A percentile compares a stretch with the other conserved stretches of the same genome.
Conservation (phyloP, 2,329 filamentous ascomycete species). For the Didymella lethalis region DNA sequence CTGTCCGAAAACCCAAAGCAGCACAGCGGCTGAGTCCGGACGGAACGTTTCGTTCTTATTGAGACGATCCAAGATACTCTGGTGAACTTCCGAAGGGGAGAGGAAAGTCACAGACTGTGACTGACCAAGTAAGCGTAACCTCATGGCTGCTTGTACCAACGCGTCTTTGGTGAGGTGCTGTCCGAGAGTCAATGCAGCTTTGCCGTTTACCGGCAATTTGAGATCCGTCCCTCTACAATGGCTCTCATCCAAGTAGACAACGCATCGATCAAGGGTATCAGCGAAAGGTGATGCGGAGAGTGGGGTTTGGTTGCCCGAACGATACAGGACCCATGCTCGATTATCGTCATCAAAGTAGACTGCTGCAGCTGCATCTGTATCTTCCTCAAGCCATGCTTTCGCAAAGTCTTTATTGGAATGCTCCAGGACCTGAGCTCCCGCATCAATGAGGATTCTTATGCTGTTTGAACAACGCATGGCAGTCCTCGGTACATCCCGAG, state of each 20-base stretch:
- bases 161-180: slow-evolving; percentile 67
- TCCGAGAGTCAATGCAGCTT: slow-evolving; percentile 64
- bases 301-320: slow-evolving; percentile 48
- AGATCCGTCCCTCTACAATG: slow-evolving; percentile 69
- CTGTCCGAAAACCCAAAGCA: slow-evolving; percentile 68
- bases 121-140: slow-evolving; percentile 65
- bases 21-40: slow-evolving; percentile 12
- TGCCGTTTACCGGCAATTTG: slow-evolving; percentile 58
- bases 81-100: slow-evolving; percentile 67
- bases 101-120: slow-evolving; percentile 65
- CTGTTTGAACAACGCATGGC: not conserved
- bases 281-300: slow-evolving; percentile 64
- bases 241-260: slow-evolving; percentile 68
- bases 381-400: slow-evolving; percentile 59
- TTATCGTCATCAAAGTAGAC: slow-evolving; percentile 63
- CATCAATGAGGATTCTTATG: slow-evolving; percentile 68
- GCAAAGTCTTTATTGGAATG: slow-evolving; percentile 63
- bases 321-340: slow-evolving; percentile 56
- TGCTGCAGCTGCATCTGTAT: slow-evolving; percentile 57
- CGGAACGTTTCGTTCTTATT: not conserved
- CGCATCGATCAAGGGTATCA: slow-evolving; percentile 60
- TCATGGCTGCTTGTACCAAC: slow-evolving; percentile 72
- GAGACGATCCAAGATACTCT: slow-evolving; percentile 60
- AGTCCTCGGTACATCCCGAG: not conserved
- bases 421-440: slow-evolving; percentile 70